Evolutionary conservation across 345 rosid genomes (phyloP), one percentile per base, ranked within the genome.

Genomic region (Salix exigua): DNA sequence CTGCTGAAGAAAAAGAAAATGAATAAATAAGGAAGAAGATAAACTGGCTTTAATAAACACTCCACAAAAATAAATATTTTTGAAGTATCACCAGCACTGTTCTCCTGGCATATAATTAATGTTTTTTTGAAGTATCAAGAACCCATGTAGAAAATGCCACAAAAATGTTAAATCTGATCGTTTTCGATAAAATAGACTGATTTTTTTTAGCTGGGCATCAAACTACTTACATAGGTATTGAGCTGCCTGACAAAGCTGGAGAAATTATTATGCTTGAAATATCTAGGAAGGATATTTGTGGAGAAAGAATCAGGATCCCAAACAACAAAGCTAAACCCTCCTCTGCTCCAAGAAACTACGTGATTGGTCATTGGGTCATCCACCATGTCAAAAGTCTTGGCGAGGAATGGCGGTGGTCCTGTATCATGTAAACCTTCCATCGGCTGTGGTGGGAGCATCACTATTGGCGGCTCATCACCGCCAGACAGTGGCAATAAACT

Each of bases 361-460:
- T 78, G 73, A 64, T 74, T 35, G 60, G 65, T 82, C 14, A 35
- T 21, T 66, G 73, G 78, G 26, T 82, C 81, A 42, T 77, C 84
- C 61, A 78, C 84, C 81, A 82, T 82, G 35, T 82, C 84, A 64
- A 25, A 82, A 33, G 84, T 78, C 78, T 82, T 82, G 33, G 65
- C 78, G 58, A 82, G 51, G 69, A 82, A 82, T 70, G 84, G 84
- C 3, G 85, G 79, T 44, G 80, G 85, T 9, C 82, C 82, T 37
- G 85, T 10, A 53, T 94, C 98, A 31, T 89, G 89, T 26, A 94
- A 89, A 5, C 96, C 94, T 74, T 92, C 94, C 79, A 87, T 76
- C 37, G 99, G 97, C 80, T 80, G 88, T 19, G 89, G 94, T 30
- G 77, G 75, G 28, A 70, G 40, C 78, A 37, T 28, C 74, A 14